These are phyloP conservation scores for Pseudogymnoascus sp. DNA, from an alignment of 2,329 filamentous ascomycete species.

Conservation along the genomic window DNA sequence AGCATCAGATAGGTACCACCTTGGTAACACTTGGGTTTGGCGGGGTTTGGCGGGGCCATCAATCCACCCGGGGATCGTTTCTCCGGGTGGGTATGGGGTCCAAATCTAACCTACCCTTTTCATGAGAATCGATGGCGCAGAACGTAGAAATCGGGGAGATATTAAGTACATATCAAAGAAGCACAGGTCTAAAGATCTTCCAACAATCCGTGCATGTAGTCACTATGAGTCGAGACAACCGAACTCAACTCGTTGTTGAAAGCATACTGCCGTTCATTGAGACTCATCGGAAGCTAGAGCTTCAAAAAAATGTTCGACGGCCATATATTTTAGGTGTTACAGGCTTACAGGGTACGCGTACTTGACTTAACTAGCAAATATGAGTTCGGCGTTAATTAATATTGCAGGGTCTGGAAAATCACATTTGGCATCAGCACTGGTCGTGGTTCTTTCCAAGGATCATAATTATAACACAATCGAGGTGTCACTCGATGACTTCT, in stretches of 20 bases:
- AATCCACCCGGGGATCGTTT: background rate
- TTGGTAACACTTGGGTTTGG: background rate
- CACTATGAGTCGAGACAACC: background rate
- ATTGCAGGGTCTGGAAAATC: background rate
- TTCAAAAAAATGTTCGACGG: background rate
- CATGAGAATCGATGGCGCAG: background rate
- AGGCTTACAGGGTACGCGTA: background rate
- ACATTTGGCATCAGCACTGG: background rate
- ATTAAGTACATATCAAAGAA: background rate
- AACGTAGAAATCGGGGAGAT: background rate
- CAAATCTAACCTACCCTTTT: background rate
- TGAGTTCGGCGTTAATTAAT: background rate
- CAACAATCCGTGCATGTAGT: background rate
- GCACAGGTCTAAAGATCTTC: background rate
- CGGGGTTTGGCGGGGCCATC: background rate
- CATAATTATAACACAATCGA: background rate
- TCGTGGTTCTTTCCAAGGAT: background rate
- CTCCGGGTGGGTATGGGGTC: background rate
- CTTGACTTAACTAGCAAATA: background rate
- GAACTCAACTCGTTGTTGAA: background rate
- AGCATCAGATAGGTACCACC: background rate
- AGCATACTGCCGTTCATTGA: background rate
- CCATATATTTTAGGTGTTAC: background rate
- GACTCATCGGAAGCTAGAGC: background rate
- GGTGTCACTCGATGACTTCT: slow-evolving; percentile 67